Evolutionary conservation across 106 monocot genomes (phyloP).

Genomic region (Apostasia shenzhenica): DNA sequence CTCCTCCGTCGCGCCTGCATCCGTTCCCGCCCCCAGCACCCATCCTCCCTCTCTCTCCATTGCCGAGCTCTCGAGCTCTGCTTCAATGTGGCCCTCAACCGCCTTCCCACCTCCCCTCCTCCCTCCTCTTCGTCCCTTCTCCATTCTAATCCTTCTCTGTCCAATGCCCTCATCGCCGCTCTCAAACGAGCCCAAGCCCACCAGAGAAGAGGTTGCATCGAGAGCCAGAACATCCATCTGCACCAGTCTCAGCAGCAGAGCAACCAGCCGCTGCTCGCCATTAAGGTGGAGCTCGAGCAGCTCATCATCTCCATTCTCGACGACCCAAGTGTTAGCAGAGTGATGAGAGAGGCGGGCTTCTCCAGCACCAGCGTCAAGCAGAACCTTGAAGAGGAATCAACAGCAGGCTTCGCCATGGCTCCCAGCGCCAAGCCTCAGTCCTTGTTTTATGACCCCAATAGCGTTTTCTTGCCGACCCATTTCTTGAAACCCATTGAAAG

Average conservation of each 20-base stretch:
- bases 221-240: conserved; percentile 30
- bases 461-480: conserved; percentile 25
- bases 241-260: conserved; percentile 33
- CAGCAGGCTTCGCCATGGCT: conserved; percentile 5
- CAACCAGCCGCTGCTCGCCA: conserved; percentile 55
- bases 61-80: conserved; percentile 95
- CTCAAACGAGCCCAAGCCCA: conserved; percentile 95
- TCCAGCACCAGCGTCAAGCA: conserved; percentile 80
- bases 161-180: conserved; percentile 90
- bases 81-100: conserved; percentile 95
- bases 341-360: conserved; percentile 97
- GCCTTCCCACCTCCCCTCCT: conserved; percentile 62
- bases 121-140: conserved; percentile 41
- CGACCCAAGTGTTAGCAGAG: conserved; percentile 93
- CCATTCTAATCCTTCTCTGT: conserved; percentile 60
- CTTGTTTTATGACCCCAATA: conserved; percentile 31
- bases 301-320: conserved; percentile 88
- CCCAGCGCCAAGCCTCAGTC: not conserved
- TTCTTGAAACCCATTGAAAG: conserved; percentile 34
- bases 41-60: conserved; percentile 57
- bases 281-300: conserved; percentile 94
- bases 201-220: conserved; percentile 82
- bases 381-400: conserved; percentile 52
- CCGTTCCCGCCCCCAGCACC: conserved; percentile 58
- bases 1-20: conserved; percentile 73